Evolutionary conservation across 2,329 filamentous ascomycete species (phyloP).

Genomic region (Geosmithia flava): DNA sequence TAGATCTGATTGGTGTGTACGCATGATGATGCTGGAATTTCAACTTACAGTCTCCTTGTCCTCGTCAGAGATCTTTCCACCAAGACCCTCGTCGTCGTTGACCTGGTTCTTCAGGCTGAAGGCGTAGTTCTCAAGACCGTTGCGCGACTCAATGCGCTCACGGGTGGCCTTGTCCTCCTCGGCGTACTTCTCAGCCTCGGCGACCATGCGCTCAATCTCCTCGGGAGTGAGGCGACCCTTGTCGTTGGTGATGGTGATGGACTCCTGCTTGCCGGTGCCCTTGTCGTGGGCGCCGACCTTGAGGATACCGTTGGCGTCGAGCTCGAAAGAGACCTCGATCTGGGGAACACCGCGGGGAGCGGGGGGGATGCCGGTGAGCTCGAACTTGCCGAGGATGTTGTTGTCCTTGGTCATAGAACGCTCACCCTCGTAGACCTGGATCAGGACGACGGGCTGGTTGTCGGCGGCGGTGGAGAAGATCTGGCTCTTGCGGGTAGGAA

Average conservation of each 20-base stretch:
- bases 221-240: constrained; percentile 94
- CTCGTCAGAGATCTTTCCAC: constrained; percentile 96
- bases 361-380: constrained; percentile 89
- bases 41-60: constrained; percentile 84
- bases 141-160: constrained; percentile 92
- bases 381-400: constrained; percentile 96
- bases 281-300: constrained; percentile 95
- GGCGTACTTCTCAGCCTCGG: constrained; percentile 95
- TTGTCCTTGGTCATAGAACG: constrained; percentile 92
- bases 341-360: constrained; percentile 94
- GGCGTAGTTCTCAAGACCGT: constrained; percentile 97
- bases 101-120: constrained; percentile 99
- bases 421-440: constrained; percentile 93
- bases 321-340: constrained; percentile 95
- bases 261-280: constrained; percentile 94
- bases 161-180: constrained; percentile 98
- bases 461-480: constrained; percentile 96
- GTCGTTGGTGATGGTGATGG: constrained; percentile 98
- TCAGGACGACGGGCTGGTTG: constrained; percentile 90
- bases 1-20: background rate
- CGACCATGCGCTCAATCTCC: constrained; percentile 98
- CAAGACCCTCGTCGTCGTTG: constrained; percentile 91
- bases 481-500: constrained; percentile 93
- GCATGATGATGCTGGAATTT: background rate
- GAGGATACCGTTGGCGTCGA: constrained; percentile 97